Conservation (phyloP, 495 filamentous ascomycete genomes). For the Xylaria bambusicola region DNA sequence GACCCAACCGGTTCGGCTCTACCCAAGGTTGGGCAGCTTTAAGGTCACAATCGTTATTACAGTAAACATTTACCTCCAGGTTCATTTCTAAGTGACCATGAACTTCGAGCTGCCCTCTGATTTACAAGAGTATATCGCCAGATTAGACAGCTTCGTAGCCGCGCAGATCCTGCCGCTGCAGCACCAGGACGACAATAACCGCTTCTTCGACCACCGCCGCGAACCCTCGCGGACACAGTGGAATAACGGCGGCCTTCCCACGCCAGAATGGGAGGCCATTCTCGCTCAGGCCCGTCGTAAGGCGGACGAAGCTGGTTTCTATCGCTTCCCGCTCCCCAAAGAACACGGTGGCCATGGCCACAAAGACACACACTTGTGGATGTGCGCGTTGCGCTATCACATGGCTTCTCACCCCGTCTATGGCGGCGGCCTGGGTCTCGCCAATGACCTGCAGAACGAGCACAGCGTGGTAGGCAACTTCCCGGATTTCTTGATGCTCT, state of each 20-base stretch:
- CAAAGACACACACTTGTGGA: conserved; percentile 57
- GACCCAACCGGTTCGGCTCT: too few species aligned
- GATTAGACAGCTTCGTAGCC: conserved; percentile 58
- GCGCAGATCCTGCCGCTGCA: conserved; percentile 54
- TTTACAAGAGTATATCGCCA: conserved; percentile 45
- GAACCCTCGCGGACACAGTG: conserved; percentile 60
- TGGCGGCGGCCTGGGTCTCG: conserved; percentile 51
- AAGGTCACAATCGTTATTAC: too few species aligned
- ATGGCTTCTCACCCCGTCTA: conserved; percentile 48
- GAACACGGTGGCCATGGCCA: conserved; percentile 53
- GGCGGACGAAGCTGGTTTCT: conserved; percentile 59
- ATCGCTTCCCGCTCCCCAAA: conserved; percentile 54
- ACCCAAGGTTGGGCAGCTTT: too few species aligned
- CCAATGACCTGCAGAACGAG: conserved; percentile 65
- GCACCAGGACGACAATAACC: conserved; percentile 53
- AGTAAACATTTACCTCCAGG: too few species aligned
- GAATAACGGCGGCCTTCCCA: conserved; percentile 53
- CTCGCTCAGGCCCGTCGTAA: conserved; percentile 44
- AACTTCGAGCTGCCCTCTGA: conserved; percentile 57
- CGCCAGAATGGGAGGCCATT: conserved; percentile 57
- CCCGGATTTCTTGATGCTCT: conserved; percentile 59
- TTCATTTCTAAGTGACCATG: conserved; percentile 43
- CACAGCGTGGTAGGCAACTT: conserved; percentile 62
- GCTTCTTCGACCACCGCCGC: conserved; percentile 63
- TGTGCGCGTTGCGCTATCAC: conserved; percentile 61